Conservation (phyloP, 1,139 yeast genomes). For the Yamadazyma epiphylla region DNA sequence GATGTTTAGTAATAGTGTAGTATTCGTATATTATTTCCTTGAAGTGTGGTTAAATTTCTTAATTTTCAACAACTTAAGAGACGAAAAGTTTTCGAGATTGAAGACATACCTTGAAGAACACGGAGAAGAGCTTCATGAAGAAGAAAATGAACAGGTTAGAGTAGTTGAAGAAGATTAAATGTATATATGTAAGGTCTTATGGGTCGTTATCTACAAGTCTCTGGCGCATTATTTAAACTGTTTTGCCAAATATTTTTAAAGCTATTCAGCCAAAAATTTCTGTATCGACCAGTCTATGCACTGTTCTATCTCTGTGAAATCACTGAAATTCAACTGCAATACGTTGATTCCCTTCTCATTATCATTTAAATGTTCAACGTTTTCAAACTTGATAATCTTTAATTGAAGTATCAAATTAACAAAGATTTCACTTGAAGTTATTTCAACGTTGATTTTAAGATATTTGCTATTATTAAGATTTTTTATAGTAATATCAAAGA, state of each 20-base stretch:
- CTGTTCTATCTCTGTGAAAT: constrained; percentile 58
- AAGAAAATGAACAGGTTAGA: constrained; percentile 25
- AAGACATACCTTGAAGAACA: constrained; percentile 36
- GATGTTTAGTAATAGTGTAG: constrained; percentile 55
- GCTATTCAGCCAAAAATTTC: constrained; percentile 23
- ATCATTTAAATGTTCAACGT: constrained; percentile 22
- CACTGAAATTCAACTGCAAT: constrained; percentile 50
- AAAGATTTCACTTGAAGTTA: constrained; percentile 40
- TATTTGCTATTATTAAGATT: constrained; percentile 12
- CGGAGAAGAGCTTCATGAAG: constrained; percentile 27
- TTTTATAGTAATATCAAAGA: constrained; percentile 13
- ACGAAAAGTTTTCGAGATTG: constrained; percentile 50
- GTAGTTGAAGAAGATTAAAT: constrained; percentile 19
- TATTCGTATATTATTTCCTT: constrained; percentile 58
- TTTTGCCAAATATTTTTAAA: neutral
- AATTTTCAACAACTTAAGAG: constrained; percentile 60
- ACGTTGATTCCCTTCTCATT: constrained; percentile 36
- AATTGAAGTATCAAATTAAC: constrained; percentile 35
- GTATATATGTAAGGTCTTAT: constrained; percentile 2
- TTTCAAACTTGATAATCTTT: constrained; percentile 29
- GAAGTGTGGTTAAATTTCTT: constrained; percentile 73
- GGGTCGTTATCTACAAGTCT: too few relatives aligned
- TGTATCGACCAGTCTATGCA: constrained; percentile 61
- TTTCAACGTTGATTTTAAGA: constrained; percentile 25
- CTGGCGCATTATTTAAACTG: too few relatives aligned